phyloP scores from a whole-genome alignment of 108 stramenopile genomes.

The Cyclotella sp. region DNA sequence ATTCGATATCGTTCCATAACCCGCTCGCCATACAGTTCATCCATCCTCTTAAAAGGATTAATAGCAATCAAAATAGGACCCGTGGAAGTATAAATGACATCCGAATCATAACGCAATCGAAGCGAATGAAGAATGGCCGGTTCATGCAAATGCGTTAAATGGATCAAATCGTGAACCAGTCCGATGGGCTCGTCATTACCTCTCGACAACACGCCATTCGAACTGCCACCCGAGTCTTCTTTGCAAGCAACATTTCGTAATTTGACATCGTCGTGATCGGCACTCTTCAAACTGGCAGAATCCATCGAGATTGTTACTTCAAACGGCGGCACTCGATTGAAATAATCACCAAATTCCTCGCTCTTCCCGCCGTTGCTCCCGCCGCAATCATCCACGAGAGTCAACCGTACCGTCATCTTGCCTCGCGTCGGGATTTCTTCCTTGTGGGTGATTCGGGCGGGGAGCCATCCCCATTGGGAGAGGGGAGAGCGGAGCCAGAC shows the following conservation, averaged over 20 bases:
- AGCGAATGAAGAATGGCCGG: slow-evolving; percentile 53
- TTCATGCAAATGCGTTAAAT: slow-evolving; percentile 48
- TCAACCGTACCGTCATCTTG: neutral
- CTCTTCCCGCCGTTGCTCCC: neutral
- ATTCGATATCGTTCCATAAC: slow-evolving; percentile 46
- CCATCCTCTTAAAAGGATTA: slow-evolving; percentile 61
- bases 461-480: slow-evolving; percentile 10
- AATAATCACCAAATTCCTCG: too few relatives aligned
- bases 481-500: slow-evolving; percentile 6
- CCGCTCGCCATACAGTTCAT: slow-evolving; percentile 42
- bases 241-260: neutral
- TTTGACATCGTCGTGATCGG: slow-evolving; percentile 2
- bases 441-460: slow-evolving; percentile 5
- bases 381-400: slow-evolving; percentile 2
- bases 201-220: neutral
- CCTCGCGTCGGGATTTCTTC: neutral
- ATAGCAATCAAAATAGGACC: slow-evolving; percentile 73
- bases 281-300: neutral
- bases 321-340: neutral
- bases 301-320: neutral
- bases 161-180: slow-evolving; percentile 23
- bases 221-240: neutral
- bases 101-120: slow-evolving; percentile 39
- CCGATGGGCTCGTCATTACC: neutral
- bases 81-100: slow-evolving; percentile 67